These are phyloP conservation scores for Isochrysis galbana DNA, from an alignment of 78 protist species.

Conservation along the genomic window DNA sequence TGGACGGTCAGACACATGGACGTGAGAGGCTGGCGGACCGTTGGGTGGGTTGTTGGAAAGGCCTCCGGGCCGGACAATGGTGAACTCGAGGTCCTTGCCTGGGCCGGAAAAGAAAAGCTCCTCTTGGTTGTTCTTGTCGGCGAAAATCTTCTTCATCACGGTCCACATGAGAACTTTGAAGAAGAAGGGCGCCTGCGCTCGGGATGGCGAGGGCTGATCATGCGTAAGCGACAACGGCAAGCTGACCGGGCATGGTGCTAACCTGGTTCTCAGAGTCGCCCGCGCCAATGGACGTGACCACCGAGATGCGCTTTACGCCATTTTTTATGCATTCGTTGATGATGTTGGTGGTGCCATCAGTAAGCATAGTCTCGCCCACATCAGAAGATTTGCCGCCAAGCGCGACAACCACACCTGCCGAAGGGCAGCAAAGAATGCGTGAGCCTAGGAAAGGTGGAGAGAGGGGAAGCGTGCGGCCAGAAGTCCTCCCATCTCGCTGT, in stretches of 20 bases:
- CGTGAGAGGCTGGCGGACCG: too few relatives aligned
- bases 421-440: neutral
- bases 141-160: neutral
- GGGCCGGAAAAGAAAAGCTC: neutral
- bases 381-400: constrained; percentile 20
- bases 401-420: constrained; percentile 15
- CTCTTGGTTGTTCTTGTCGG: constrained; percentile 40
- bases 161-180: constrained; percentile 30
- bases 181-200: constrained; percentile 33
- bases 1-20: too few relatives aligned
- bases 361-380: neutral
- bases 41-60: neutral
- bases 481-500: too few relatives aligned
- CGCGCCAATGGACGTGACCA: constrained; percentile 41
- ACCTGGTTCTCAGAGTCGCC: constrained; percentile 20
- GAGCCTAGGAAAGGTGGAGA: neutral
- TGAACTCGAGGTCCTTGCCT: constrained; percentile 7
- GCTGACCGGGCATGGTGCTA: too few relatives aligned
- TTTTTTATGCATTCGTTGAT: neutral
- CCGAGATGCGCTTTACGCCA: constrained; percentile 29
- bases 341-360: constrained; percentile 28
- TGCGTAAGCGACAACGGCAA: too few relatives aligned
- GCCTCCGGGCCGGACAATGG: constrained; percentile 34
- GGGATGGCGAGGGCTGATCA: too few relatives aligned
- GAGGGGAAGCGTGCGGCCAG: too few relatives aligned